These are phyloP conservation scores for Metarhizium guizhouense DNA, from an alignment of 2,329 filamentous ascomycete genomes.

Conservation along the genomic window DNA sequence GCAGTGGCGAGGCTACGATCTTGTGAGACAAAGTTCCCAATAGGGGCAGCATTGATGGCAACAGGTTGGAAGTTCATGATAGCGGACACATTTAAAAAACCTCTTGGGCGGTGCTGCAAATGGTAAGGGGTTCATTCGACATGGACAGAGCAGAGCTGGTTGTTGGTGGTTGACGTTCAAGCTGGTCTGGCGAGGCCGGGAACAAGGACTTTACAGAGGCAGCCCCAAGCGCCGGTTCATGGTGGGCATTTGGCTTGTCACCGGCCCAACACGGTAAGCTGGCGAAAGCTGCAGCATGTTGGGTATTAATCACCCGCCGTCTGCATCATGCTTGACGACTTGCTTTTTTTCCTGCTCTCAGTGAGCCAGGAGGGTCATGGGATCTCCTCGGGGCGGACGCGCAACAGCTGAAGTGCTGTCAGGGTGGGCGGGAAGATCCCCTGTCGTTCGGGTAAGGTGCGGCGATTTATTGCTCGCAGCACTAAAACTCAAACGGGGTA, in stretches of 20 bases:
- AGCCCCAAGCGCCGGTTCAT: background rate
- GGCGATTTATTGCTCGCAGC: conserved; percentile 25
- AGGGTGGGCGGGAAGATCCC: background rate
- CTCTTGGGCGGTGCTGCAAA: background rate
- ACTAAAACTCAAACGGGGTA: conserved; percentile 30
- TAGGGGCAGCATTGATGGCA: background rate
- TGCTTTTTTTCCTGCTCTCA: background rate
- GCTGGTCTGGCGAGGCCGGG: background rate
- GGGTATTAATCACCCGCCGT: background rate
- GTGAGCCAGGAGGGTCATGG: background rate
- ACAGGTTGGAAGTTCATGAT: background rate
- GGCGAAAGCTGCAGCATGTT: background rate
- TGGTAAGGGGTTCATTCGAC: background rate
- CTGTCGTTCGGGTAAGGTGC: conserved; percentile 27
- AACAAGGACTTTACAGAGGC: background rate
- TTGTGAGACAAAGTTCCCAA: background rate
- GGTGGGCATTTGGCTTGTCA: background rate
- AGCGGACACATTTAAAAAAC: background rate
- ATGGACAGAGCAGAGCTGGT: background rate
- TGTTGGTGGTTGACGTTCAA: background rate
- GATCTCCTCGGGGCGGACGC: background rate
- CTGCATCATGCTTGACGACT: background rate
- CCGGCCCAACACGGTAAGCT: background rate
- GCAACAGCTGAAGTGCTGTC: background rate
- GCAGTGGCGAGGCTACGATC: background rate